Evolutionary conservation across 495 filamentous ascomycete species (phyloP).

Genomic region (Collariella sp.): DNA sequence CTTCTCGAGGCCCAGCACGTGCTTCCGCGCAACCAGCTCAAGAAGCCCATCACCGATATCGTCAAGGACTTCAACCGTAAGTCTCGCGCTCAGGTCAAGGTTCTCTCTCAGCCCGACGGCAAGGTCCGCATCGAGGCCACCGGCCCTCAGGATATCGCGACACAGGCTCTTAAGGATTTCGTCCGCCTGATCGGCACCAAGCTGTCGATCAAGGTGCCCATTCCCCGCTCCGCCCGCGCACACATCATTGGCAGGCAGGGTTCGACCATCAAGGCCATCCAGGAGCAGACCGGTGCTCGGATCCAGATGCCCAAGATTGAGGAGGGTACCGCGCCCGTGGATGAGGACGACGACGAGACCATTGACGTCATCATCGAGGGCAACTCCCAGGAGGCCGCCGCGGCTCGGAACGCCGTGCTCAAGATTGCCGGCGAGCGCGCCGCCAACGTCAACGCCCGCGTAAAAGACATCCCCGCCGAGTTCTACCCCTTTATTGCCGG

Average conservation of each 20-base stretch:
- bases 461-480: conserved; percentile 78
- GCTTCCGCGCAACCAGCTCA: conserved; percentile 63
- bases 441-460: conserved; percentile 64
- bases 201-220: conserved; percentile 65
- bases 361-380: conserved; percentile 87
- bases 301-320: conserved; percentile 81
- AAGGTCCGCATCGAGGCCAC: conserved; percentile 69
- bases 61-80: conserved; percentile 79
- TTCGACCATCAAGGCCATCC: conserved; percentile 77
- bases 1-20: conserved; percentile 63
- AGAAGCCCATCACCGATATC: conserved; percentile 72
- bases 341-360: conserved; percentile 72
- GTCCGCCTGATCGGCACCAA: conserved; percentile 76
- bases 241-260: conserved; percentile 90
- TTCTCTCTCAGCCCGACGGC: conserved; percentile 57
- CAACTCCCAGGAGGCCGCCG: conserved; percentile 70
- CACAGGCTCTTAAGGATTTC: conserved; percentile 77
- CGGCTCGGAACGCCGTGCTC: conserved; percentile 73
- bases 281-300: conserved; percentile 73
- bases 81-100: conserved; percentile 75
- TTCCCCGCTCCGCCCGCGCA: conserved; percentile 72
- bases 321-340: conserved; percentile 46
- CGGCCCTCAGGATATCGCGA: conserved; percentile 67
- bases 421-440: conserved; percentile 78
- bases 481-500: conserved; percentile 95